Percentiles rank a stretch among this genome's conserved stretches.
These are phyloP conservation scores for Fraxinus americana DNA, from an alignment of 257 asterid genomes.

Conservation along the genomic window DNA sequence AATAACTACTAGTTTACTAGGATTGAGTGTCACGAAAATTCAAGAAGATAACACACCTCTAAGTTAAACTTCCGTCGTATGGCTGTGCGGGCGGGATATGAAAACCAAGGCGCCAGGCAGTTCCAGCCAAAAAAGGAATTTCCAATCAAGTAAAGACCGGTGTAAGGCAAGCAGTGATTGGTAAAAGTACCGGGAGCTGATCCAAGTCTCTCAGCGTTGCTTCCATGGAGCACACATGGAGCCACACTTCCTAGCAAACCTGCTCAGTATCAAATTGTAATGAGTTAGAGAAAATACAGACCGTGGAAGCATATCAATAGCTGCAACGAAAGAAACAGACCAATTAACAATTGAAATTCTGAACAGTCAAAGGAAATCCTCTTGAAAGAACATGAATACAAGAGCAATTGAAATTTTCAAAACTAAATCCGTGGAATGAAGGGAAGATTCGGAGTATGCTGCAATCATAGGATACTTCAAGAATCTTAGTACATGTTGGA, in stretches of 20 bases:
- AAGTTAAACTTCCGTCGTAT: slow-evolving; percentile 83
- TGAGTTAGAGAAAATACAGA: not conserved
- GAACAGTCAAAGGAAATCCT: not conserved
- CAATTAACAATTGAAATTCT: not conserved
- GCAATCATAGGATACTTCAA: not conserved
- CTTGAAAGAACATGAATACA: not conserved
- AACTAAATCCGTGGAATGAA: not conserved
- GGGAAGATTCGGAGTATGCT: not conserved
- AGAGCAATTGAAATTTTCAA: not conserved
- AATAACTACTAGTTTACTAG: not conserved
- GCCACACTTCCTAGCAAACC: slow-evolving; percentile 86
- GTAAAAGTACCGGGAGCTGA: slow-evolving; percentile 69
- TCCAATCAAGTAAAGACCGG: slow-evolving; percentile 79
- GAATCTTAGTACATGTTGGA: not conserved
- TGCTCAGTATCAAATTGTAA: slow-evolving; percentile 31
- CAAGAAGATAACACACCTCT: slow-evolving; percentile 52
- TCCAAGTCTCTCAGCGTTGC: slow-evolving; percentile 83
- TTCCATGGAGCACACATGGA: slow-evolving; percentile 95
- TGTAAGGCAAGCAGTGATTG: slow-evolving; percentile 86
- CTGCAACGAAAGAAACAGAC: not conserved
- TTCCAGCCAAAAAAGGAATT: slow-evolving; percentile 72
- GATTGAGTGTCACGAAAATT: not conserved
- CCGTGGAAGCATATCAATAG: not conserved
- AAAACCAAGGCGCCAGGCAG: slow-evolving; percentile 84
- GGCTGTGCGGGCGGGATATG: slow-evolving; percentile 80